A percentile compares a stretch with the other conserved stretches of the same genome.
Conservation (phyloP, 495 filamentous ascomycete species). For the Entonaema liquescens region DNA sequence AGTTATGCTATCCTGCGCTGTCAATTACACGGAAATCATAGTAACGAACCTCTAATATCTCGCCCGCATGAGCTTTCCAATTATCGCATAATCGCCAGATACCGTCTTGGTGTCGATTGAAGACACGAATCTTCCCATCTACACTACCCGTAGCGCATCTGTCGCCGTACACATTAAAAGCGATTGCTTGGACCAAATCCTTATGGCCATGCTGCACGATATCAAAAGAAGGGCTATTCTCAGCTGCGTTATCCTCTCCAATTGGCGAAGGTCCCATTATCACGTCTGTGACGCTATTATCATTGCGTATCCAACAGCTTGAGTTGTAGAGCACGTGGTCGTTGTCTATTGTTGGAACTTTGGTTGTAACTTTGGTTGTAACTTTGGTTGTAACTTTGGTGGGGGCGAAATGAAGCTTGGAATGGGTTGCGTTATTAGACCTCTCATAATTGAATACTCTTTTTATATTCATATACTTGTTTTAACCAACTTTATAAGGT, state of each 20-base stretch:
- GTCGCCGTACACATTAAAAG: slow-evolving; percentile 83
- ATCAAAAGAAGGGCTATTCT: slow-evolving; percentile 46
- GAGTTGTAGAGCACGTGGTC: background rate
- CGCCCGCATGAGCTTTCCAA: slow-evolving; percentile 91
- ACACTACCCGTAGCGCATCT: slow-evolving; percentile 89
- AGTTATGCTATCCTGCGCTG: background rate
- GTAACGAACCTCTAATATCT: slow-evolving; percentile 81
- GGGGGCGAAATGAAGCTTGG: background rate
- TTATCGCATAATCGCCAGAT: slow-evolving; percentile 83
- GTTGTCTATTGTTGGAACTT: background rate
- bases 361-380: background rate
- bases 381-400: background rate
- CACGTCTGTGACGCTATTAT: background rate
- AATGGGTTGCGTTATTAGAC: too few species aligned
- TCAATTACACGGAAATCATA: background rate
- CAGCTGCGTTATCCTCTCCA: slow-evolving; percentile 29
- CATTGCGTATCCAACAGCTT: background rate
- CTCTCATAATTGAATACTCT: background rate
- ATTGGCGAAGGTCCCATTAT: slow-evolving; percentile 35
- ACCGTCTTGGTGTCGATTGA: slow-evolving; percentile 78
- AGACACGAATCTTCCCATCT: slow-evolving; percentile 93
- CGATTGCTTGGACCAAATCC: slow-evolving; percentile 73
- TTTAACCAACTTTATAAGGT: background rate
- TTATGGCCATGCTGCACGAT: slow-evolving; percentile 68
- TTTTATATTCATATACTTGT: background rate